Conservation (phyloP, 75 land plant species). For the Selaginella moellendorffii region DNA sequence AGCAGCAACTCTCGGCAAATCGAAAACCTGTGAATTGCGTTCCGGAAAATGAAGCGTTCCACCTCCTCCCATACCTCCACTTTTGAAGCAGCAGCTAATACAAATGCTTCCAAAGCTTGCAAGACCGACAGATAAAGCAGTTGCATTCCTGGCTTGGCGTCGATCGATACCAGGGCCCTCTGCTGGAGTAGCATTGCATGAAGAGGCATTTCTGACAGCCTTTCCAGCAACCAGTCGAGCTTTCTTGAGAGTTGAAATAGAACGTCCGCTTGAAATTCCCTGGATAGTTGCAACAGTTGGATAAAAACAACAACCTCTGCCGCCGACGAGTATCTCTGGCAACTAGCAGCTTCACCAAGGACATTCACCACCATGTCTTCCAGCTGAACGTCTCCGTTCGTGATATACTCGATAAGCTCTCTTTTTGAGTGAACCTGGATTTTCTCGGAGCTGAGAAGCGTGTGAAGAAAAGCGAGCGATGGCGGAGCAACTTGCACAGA, state of each 20-base stretch:
- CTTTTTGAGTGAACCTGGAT: slow-evolving; percentile 30
- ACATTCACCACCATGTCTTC: not conserved
- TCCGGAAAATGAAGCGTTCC: slow-evolving; percentile 46
- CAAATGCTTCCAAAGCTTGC: slow-evolving; percentile 47
- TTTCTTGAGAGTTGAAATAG: slow-evolving; percentile 34
- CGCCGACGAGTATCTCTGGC: slow-evolving; percentile 13
- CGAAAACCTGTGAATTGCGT: slow-evolving; percentile 61
- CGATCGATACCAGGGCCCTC: slow-evolving; percentile 15
- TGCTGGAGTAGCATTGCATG: slow-evolving; percentile 14
- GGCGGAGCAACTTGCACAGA: slow-evolving; percentile 57
- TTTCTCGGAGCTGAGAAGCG: slow-evolving; percentile 39
- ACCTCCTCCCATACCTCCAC: slow-evolving; percentile 45
- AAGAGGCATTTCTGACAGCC: slow-evolving; percentile 23
- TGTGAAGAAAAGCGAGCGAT: slow-evolving; percentile 42
- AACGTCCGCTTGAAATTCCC: slow-evolving; percentile 34
- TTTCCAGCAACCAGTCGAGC: slow-evolving; percentile 28
- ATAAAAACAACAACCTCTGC: slow-evolving; percentile 40
- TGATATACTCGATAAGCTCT: slow-evolving; percentile 39
- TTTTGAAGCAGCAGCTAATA: slow-evolving; percentile 36
- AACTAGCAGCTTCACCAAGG: slow-evolving; percentile 9
- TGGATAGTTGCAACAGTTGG: slow-evolving; percentile 38
- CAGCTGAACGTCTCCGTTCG: slow-evolving; percentile 15
- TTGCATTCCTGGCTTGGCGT: slow-evolving; percentile 24
- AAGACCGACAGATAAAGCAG: slow-evolving; percentile 37
- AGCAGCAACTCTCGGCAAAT: slow-evolving; percentile 54